phyloP scores from a whole-genome alignment of 306 rosid genomes.

The Quercus variabilis region DNA sequence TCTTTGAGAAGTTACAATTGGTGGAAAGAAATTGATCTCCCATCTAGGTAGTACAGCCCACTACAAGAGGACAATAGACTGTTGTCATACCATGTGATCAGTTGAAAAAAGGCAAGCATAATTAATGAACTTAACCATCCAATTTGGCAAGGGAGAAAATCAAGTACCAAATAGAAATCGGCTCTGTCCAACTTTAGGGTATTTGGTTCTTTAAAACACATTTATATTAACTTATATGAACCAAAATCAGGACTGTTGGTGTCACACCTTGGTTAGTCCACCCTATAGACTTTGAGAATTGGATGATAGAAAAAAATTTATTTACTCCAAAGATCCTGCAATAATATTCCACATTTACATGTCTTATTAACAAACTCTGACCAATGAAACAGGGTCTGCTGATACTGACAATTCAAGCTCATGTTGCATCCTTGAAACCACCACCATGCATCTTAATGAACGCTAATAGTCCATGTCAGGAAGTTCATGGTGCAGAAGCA shows the following conservation, averaged over 20 bases:
- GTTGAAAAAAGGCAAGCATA: background rate
- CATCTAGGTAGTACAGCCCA: background rate
- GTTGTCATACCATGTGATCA: background rate
- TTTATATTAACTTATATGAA: too few species aligned
- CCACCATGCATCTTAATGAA: constrained; percentile 43
- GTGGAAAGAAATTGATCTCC: background rate
- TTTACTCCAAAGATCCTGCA: background rate
- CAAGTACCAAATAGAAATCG: too few species aligned
- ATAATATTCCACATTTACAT: background rate
- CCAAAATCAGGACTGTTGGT: background rate
- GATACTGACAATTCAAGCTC: constrained; percentile 70
- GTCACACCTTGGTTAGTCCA: background rate
- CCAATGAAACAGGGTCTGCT: constrained; percentile 56
- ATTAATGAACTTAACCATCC: background rate
- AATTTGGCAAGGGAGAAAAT: background rate
- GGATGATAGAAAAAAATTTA: background rate
- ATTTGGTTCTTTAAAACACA: too few species aligned
- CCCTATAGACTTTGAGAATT: background rate
- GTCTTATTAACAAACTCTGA: background rate
- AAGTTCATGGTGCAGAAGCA: constrained; percentile 39
- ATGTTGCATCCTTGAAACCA: constrained; percentile 56
- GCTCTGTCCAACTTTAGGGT: too few species aligned
- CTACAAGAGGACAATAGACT: background rate
- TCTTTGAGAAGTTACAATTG: background rate
- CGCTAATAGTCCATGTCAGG: constrained; percentile 39